Percentiles rank a stretch among this genome's conserved stretches.
phyloP scores from a whole-genome alignment of 768 basidiomycete genomes.

The Ramaria sp. region DNA sequence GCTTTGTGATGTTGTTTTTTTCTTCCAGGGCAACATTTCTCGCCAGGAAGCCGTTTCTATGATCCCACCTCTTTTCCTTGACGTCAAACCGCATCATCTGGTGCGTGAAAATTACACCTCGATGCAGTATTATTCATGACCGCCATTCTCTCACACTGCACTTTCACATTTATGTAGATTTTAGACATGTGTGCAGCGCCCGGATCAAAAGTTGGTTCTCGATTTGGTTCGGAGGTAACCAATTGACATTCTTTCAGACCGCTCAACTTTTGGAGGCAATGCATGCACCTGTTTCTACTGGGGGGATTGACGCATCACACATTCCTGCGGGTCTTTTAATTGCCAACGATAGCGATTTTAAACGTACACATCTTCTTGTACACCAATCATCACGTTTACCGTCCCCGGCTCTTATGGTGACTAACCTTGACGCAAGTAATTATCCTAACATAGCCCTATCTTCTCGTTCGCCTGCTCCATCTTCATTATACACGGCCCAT shows the following conservation, averaged over 20 bases:
- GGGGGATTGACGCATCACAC: constrained; percentile 46
- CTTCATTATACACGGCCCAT: constrained; percentile 15
- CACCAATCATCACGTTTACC: constrained; percentile 95
- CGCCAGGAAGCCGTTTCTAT: constrained; percentile 97
- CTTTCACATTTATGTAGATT: constrained; percentile 33
- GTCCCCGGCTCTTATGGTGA: constrained; percentile 86
- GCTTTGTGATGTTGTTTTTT: too few relatives aligned
- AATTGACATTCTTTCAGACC: constrained; percentile 38
- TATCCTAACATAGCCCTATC: constrained; percentile 46
- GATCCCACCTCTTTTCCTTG: constrained; percentile 93
- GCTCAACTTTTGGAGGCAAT: constrained; percentile 94
- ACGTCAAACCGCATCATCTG: constrained; percentile 86
- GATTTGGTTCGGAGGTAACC: neutral
- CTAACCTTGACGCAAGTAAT: constrained; percentile 89
- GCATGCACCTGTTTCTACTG: constrained; percentile 39
- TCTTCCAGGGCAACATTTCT: constrained; percentile 80
- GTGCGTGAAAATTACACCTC: constrained; percentile 27
- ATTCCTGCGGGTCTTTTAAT: constrained; percentile 80
- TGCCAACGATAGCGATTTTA: constrained; percentile 93
- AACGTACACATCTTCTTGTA: constrained; percentile 90
- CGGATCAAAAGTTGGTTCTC: constrained; percentile 68
- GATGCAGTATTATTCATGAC: neutral
- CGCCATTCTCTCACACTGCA: neutral
- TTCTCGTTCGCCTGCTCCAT: constrained; percentile 21
- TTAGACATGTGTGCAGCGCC: constrained; percentile 99